A percentile compares a stretch with the other conserved stretches of the same genome.
Conservation (phyloP, 169 alveolate genomes). For the Besnoitia besnoiti region DNA sequence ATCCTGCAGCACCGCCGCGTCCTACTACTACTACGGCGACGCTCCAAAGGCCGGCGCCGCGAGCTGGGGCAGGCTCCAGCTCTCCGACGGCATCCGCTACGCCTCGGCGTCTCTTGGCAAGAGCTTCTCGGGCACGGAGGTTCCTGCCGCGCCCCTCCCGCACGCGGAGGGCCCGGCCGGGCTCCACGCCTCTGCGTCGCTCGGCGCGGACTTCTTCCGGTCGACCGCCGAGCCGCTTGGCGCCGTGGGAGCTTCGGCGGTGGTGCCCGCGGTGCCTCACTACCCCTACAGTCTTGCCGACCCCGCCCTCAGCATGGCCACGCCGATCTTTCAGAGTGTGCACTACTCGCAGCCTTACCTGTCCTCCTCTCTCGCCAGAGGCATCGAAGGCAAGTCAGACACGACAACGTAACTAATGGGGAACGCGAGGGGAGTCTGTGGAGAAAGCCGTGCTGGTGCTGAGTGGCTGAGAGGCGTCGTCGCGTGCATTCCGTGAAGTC, state of each 20-base stretch:
- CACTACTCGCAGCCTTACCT: background rate
- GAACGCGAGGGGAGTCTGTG: too few species aligned
- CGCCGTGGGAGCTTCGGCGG: background rate
- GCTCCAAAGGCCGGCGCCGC: background rate
- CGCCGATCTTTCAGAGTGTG: background rate
- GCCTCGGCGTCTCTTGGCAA: background rate
- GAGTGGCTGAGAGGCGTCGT: too few species aligned
- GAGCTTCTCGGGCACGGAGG: background rate
- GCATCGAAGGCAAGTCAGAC: background rate
- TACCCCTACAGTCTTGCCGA: background rate
- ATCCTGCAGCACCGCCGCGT: slow-evolving; percentile 21
- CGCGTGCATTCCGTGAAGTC: too few species aligned
- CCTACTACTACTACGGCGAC: background rate
- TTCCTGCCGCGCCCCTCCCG: background rate
- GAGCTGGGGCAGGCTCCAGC: background rate
- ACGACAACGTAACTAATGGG: too few species aligned
- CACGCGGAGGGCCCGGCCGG: background rate
- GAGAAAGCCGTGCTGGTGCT: too few species aligned
- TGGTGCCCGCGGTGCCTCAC: background rate
- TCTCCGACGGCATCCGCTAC: slow-evolving; percentile 8
- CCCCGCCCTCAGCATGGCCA: background rate
- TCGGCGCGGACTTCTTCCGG: background rate
- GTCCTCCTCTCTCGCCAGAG: background rate
- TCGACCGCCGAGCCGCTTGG: background rate
- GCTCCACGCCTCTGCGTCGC: background rate